Conservation (phyloP, 495 filamentous ascomycete species). For the Lentithecium fluviatile region DNA sequence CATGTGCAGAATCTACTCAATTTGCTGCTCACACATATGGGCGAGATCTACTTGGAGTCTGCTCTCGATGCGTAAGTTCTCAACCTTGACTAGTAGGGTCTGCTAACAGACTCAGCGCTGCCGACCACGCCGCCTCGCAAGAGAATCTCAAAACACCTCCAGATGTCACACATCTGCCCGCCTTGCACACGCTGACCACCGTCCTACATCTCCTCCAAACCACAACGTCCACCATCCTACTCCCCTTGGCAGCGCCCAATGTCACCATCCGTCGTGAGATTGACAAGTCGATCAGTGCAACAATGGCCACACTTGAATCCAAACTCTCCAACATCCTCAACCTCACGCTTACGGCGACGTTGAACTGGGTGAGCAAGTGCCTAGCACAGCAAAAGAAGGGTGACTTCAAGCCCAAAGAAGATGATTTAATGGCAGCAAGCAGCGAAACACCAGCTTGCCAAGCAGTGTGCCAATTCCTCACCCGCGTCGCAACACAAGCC, state of each 20-base stretch:
- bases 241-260: constrained; percentile 82
- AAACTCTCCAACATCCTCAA: constrained; percentile 87
- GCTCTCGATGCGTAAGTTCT: constrained; percentile 71
- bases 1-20: constrained; percentile 85
- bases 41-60: constrained; percentile 91
- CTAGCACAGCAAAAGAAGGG: constrained; percentile 81
- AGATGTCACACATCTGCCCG: constrained; percentile 78
- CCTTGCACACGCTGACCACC: constrained; percentile 75
- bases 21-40: constrained; percentile 84
- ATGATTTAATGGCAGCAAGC: constrained; percentile 33
- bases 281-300: constrained; percentile 75
- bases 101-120: constrained; percentile 46
- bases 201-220: constrained; percentile 91
- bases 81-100: background rate
- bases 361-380: constrained; percentile 74
- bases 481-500: constrained; percentile 59
- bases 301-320: constrained; percentile 75
- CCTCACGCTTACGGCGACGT: constrained; percentile 75
- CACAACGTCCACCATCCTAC: constrained; percentile 85
- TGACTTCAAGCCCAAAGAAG: constrained; percentile 89
- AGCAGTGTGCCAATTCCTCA: constrained; percentile 73
- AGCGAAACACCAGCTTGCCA: constrained; percentile 77
- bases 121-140: constrained; percentile 71
- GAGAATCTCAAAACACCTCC: constrained; percentile 79
- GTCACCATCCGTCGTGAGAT: constrained; percentile 86